These are phyloP conservation scores for Ganoderma meredithae DNA, from an alignment of 1,284 basidiomycete genomes.

Conservation along the genomic window DNA sequence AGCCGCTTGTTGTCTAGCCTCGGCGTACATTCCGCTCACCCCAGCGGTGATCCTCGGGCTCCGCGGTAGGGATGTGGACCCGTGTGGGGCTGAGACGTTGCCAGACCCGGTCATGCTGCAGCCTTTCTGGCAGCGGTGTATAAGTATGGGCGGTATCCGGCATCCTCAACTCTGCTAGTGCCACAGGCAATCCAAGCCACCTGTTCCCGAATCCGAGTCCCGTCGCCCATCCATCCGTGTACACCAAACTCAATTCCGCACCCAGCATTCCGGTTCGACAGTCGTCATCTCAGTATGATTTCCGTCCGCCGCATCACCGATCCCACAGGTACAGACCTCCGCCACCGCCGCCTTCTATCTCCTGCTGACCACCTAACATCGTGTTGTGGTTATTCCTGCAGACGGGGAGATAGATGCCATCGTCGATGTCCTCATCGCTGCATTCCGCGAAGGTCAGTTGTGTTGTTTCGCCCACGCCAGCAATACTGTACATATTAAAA, in stretches of 20 bases:
- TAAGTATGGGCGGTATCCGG: constrained; percentile 18
- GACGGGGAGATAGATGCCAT: constrained; percentile 34
- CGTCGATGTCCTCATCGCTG: constrained; percentile 31
- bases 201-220: constrained; percentile 8
- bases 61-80: constrained; percentile 28
- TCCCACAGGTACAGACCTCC: constrained; percentile 31
- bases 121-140: constrained; percentile 25
- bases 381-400: constrained; percentile 12
- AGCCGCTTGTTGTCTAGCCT: constrained; percentile 10
- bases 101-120: constrained; percentile 23
- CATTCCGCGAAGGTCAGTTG: constrained; percentile 35
- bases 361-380: constrained; percentile 4
- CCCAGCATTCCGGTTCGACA: neutral
- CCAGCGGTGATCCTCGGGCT: constrained; percentile 31
- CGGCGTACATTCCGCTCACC: neutral
- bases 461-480: neutral
- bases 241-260: constrained; percentile 2
- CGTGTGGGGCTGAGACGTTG: constrained; percentile 18
- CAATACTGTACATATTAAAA: neutral
- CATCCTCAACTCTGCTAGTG: constrained; percentile 6
- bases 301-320: constrained; percentile 30
- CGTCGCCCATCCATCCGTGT: constrained; percentile 2
- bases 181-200: constrained; percentile 4
- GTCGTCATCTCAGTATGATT: constrained; percentile 14
- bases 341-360: constrained; percentile 1